Conservation (phyloP, 345 rosid genomes). For the Conringia planisiliqua region DNA sequence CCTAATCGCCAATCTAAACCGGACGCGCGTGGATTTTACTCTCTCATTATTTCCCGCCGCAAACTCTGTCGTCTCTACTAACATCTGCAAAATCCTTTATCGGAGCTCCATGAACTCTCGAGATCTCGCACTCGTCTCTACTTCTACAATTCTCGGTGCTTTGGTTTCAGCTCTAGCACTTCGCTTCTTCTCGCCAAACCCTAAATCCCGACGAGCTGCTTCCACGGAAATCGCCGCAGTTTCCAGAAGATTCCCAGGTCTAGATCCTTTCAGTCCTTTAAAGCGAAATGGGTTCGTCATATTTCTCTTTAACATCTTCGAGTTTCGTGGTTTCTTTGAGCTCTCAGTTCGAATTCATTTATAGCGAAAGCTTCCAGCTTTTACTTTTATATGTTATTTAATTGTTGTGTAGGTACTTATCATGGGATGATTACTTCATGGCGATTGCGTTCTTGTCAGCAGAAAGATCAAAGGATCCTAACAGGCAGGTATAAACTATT, state of each 20-base stretch:
- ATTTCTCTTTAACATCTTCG: neutral
- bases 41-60: no score
- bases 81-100: no score
- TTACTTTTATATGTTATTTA: no score
- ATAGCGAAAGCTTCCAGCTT: neutral
- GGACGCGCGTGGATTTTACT: constrained; percentile 6
- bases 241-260: constrained; percentile 35
- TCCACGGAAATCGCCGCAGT: constrained; percentile 36
- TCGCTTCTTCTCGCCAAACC: constrained; percentile 48
- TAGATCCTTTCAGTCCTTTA: constrained; percentile 66
- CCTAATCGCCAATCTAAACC: neutral
- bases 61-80: no score
- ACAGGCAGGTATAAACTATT: constrained; percentile 71
- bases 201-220: constrained; percentile 24
- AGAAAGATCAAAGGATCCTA: constrained; percentile 87
- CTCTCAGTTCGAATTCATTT: neutral
- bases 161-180: constrained; percentile 55
- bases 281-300: constrained; percentile 71
- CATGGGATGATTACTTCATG: constrained; percentile 99
- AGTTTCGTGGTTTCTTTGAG: neutral
- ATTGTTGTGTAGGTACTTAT: constrained; percentile 59
- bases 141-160: constrained; percentile 67
- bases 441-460: constrained; percentile 82
- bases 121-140: constrained; percentile 54
- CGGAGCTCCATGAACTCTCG: constrained; percentile 59